Conservation (phyloP, 208 protist species). For the Giardia duodenalis region DNA sequence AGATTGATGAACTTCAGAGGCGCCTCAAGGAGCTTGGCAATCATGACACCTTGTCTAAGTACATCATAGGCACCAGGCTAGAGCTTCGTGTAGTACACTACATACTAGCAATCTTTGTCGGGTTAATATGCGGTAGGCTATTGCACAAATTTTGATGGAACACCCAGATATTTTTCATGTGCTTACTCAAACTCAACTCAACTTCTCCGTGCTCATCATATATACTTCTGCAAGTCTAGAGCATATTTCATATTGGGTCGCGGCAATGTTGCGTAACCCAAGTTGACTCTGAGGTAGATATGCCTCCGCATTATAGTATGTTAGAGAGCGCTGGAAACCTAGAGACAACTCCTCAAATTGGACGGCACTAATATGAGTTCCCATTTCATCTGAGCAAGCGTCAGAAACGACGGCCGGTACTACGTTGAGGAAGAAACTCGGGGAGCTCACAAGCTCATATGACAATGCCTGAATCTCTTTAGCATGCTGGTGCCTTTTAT, state of each 20-base stretch:
- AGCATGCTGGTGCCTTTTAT: background rate
- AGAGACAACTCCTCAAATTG: background rate
- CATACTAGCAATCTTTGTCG: background rate
- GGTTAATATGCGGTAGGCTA: background rate
- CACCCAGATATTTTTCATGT: no score
- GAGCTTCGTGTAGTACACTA: background rate
- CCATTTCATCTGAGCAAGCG: background rate
- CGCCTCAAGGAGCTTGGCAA: background rate
- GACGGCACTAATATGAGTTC: background rate
- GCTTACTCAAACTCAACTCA: no score
- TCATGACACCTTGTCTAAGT: background rate
- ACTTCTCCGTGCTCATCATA: no score
- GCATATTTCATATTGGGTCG: background rate
- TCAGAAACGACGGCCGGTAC: background rate
- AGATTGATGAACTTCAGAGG: background rate
- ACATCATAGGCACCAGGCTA: background rate
- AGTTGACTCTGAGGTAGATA: background rate
- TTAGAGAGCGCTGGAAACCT: background rate
- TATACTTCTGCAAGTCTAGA: background rate
- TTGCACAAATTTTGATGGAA: background rate
- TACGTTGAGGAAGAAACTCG: background rate
- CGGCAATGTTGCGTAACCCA: background rate
- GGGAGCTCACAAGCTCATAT: background rate
- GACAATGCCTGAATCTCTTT: background rate
- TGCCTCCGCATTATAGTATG: background rate